Evolutionary conservation across 495 filamentous ascomycete genomes (phyloP), one percentile per base, ranked within the genome.

Genomic region (Parathielavia appendiculata): DNA sequence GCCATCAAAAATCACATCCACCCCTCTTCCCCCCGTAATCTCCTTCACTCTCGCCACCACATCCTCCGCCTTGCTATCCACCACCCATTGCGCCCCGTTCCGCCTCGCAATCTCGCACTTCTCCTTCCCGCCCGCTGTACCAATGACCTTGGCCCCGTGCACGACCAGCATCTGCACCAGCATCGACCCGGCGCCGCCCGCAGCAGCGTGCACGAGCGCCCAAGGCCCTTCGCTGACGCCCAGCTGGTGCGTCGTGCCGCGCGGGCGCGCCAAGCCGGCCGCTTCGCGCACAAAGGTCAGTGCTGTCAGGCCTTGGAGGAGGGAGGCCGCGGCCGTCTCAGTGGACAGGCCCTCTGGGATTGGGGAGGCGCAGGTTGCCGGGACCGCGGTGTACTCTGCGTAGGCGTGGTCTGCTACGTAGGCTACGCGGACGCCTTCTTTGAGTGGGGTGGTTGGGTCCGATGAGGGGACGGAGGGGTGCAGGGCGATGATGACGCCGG

Each of bases 151-250:
- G 20, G 90, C 92, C 1, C 91, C 92, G 26, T 91, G 79, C 1
- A 76, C 73, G 49, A 79, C 78, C 22, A 97, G 70, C 44, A 97
- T 72, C 74, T 95, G 91, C 23, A 82, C 85, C 54, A 97, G 76
- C 73, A 86, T 83, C 43, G 86, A 76, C 0, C 92, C 93, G 0
- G 91, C 88, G 5, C 93, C 93, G 43, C 93, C 93, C 10, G 92
- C 91, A 0, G 93, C 93, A 0, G 93, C 92, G 62, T 95, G 90
- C 35, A 97, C 81, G 1, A 98, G 82, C 9, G 93, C 80, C 85
- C 86, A 95, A 57, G 95, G 90, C 1, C 86, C 89, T 20, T 63
- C 43, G 54, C 59, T 50, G 16, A 61, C 43, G 4, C 56, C 63
- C 6, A 43, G 26, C 50, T 64, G 44, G 36, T 68, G 80, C 64